These are phyloP conservation scores for Nitzschia sp. DNA, from an alignment of 108 stramenopile species.

Conservation along the genomic window DNA sequence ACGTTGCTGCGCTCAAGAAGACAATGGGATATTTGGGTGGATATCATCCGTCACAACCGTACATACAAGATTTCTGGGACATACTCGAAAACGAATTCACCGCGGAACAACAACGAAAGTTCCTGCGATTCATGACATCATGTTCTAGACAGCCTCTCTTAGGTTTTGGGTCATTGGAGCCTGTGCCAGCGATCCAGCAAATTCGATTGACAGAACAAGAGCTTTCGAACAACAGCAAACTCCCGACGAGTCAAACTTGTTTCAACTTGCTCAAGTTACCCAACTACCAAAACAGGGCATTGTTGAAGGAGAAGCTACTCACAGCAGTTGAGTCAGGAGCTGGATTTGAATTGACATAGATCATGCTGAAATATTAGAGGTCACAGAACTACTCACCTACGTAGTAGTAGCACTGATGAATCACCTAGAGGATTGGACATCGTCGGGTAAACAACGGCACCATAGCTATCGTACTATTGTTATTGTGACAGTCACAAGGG, in stretches of 20 bases:
- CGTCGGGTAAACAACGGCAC: too few relatives aligned
- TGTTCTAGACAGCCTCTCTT: constrained; percentile 94
- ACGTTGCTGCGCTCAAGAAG: constrained; percentile 79
- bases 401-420: too few relatives aligned
- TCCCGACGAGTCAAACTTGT: constrained; percentile 92
- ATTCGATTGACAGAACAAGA: constrained; percentile 71
- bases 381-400: too few relatives aligned
- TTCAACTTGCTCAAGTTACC: constrained; percentile 98
- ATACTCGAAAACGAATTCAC: constrained; percentile 79
- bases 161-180: constrained; percentile 88
- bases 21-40: constrained; percentile 88
- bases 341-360: constrained; percentile 91
- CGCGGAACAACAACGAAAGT: constrained; percentile 83
- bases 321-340: constrained; percentile 94
- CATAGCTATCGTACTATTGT: too few relatives aligned
- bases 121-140: constrained; percentile 93
- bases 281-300: constrained; percentile 78
- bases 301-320: constrained; percentile 87
- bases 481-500: too few relatives aligned
- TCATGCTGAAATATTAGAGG: too few relatives aligned
- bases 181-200: constrained; percentile 89
- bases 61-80: constrained; percentile 84
- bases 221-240: constrained; percentile 59
- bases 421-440: too few relatives aligned
- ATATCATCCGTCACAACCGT: constrained; percentile 92